phyloP scores from a whole-genome alignment of 1,284 basidiomycete genomes.

The Ustilago tritici region DNA sequence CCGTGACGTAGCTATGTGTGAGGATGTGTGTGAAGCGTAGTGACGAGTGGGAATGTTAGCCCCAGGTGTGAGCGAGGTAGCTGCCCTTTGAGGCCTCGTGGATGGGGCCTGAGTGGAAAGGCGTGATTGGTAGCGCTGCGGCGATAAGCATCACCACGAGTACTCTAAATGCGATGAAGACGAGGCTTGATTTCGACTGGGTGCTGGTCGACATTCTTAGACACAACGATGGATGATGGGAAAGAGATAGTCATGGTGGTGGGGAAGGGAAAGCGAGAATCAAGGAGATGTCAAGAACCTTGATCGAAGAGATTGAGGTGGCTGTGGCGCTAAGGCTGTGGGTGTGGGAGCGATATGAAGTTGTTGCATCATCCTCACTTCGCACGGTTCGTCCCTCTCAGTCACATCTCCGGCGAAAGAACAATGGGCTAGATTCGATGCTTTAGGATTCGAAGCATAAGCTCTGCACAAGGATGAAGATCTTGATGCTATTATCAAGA shows the following conservation, averaged over 20 bases:
- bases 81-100: constrained; percentile 29
- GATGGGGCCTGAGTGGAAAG: constrained; percentile 29
- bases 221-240: neutral
- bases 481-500: no score
- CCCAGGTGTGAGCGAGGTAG: constrained; percentile 19
- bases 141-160: neutral
- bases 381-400: neutral
- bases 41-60: neutral
- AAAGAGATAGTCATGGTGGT: neutral
- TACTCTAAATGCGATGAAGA: neutral
- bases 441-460: neutral
- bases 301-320: neutral
- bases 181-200: neutral
- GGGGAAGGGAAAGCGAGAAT: neutral
- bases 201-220: neutral
- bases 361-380: neutral
- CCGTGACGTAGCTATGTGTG: no score
- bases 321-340: neutral
- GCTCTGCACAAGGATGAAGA: neutral
- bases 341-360: neutral
- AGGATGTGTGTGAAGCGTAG: neutral
- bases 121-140: constrained; percentile 23
- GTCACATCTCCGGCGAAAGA: neutral
- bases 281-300: no score
- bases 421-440: neutral